Base-by-base conservation (phyloP, 1,139 yeast species). In the Saccharomyces hybrid region DNA sequence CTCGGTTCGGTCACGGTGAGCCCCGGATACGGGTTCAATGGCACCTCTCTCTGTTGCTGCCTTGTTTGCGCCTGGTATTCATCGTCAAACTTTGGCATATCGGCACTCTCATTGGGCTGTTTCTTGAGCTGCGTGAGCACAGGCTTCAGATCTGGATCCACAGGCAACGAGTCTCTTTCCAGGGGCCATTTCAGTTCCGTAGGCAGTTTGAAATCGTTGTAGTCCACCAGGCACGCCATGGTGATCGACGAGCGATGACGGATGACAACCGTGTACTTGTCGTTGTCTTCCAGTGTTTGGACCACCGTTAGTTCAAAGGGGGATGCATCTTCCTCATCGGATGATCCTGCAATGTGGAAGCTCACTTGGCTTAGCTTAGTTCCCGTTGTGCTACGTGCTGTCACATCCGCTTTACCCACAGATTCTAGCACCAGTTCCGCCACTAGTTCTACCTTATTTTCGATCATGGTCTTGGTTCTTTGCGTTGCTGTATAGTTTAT, bases 11-110 rank as follows among this genome's bases (percentile, higher is more conserved):
- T 51, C 27, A 47, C 28, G 29, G 51, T 54, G 28, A 48, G 34
- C 31, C 58, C 53, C 27, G 53, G 49, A 50, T 41, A 46, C 26
- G 51, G n/a, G 27, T 32, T 46, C 29, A 49, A 32, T 52, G 57
- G 46, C 56, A 54, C 26, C 59, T 60, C 54, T 23, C 29, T 29
- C 38, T 29, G 42, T 11, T 31, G 49, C 31, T 46, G 50, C n/a
- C 47, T 49, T 11, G 54, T 49, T 23, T 54, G 60, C 7, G 79
- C 69, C 59, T 79, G 79, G 59, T 78, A 78, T 61, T 81, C 85
- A 63, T 81, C 84, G 47, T 81, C 85, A 65, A 81, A 81, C 25
- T 75, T 79, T 0, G 85, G 85, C 68, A 77, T 78, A 59, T 77
- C 81, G 25, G 47, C 49, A 11, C 38, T 32, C 8, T 44, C 42